Evolutionary conservation across 805 yeast genomes (phyloP).

Genomic region (Suhomyces pyralidae): DNA sequence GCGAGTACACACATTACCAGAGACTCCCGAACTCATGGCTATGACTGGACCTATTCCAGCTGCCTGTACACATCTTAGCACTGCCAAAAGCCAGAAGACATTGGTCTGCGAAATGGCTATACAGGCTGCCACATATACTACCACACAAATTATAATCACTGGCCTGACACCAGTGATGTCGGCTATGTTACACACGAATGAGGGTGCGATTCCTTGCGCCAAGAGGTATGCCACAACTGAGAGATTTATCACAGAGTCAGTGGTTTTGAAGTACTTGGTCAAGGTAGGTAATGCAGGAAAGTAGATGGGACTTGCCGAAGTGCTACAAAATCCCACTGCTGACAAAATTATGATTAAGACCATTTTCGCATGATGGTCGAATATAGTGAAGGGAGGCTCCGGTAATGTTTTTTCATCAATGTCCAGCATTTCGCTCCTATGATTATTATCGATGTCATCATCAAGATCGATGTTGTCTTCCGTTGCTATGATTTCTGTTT

Average conservation of each 20-base stretch:
- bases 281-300: slow-evolving; percentile 72
- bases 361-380: slow-evolving; percentile 38
- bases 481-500: background rate
- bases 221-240: slow-evolving; percentile 75
- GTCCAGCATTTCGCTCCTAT: background rate
- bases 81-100: slow-evolving; percentile 57
- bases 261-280: slow-evolving; percentile 50
- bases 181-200: slow-evolving; percentile 63
- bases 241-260: slow-evolving; percentile 61
- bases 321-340: slow-evolving; percentile 60
- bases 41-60: slow-evolving; percentile 75
- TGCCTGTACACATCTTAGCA: slow-evolving; percentile 74
- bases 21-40: slow-evolving; percentile 65
- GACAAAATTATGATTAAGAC: slow-evolving; percentile 39
- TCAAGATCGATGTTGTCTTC: background rate
- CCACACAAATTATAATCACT: slow-evolving; percentile 50
- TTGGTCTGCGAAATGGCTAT: slow-evolving; percentile 62
- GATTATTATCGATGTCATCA: background rate
- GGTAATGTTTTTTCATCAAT: background rate
- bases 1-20: slow-evolving; percentile 71
- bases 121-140: slow-evolving; percentile 58
- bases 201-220: slow-evolving; percentile 76
- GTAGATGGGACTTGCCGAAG: slow-evolving; percentile 74
- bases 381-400: slow-evolving; percentile 37
- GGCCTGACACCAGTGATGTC: slow-evolving; percentile 76